Percentiles rank a stretch among this genome's conserved stretches.
These are phyloP conservation scores for Mangifera indica DNA, from an alignment of 345 rosid genomes.

Conservation along the genomic window DNA sequence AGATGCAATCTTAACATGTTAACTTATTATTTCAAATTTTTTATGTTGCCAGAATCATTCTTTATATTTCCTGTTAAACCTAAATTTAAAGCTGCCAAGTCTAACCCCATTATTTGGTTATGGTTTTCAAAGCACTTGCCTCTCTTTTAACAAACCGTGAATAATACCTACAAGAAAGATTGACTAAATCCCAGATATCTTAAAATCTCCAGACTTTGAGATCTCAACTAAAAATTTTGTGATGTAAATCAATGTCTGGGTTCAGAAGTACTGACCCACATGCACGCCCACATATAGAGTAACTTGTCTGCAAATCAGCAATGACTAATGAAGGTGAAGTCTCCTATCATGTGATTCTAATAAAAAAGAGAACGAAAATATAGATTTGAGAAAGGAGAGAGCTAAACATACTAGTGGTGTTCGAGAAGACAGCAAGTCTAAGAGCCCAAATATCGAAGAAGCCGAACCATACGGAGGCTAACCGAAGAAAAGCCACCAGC, in stretches of 20 bases:
- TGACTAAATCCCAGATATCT: constrained; percentile 5
- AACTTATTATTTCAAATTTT: background rate
- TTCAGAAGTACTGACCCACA: constrained; percentile 11
- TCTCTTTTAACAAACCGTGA: background rate
- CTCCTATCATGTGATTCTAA: background rate
- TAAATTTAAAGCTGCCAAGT: background rate
- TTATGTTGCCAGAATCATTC: background rate
- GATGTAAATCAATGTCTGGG: background rate
- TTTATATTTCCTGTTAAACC: background rate
- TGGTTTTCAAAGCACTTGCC: background rate
- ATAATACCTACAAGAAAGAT: background rate
- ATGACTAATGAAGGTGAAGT: background rate
- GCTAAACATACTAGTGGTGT: constrained; percentile 48
- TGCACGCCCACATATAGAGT: constrained; percentile 12
- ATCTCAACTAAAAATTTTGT: constrained; percentile 6
- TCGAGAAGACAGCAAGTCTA: constrained; percentile 84
- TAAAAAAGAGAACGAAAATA: background rate
- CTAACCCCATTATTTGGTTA: background rate
- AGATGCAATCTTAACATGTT: background rate
- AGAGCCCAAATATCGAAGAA: constrained; percentile 95
- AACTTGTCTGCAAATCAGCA: constrained; percentile 8
- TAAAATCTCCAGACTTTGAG: constrained; percentile 16
- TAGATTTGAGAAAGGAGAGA: constrained; percentile 1
- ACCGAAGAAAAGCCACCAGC: constrained; percentile 79
- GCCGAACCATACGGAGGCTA: constrained; percentile 95